Base-by-base conservation (phyloP, 2,329 filamentous ascomycete species). In the Cercospora berteroae region DNA sequence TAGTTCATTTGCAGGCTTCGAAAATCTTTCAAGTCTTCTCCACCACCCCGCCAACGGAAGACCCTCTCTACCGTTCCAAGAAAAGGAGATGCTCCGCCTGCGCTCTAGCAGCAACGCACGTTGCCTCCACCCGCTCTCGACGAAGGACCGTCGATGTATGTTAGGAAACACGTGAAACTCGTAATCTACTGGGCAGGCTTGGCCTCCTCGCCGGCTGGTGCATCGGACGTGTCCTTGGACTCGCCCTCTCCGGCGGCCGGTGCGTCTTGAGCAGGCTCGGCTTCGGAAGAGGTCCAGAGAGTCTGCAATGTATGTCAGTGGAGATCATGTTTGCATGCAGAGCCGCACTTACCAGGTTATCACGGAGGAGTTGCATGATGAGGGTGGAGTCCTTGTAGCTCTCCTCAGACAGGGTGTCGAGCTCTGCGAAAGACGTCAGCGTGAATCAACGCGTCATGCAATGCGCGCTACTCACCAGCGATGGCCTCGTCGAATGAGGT, bases 351-450 rank as follows among this genome's bases (percentile, higher is more conserved):
- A 96, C 93, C 81, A 97, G 81, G 88, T 97, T 97, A 86, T 97
- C 94, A 81, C 94, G 91, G 80, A 97, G 90, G 71, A 97, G 91
- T 87, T 97, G 94, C 94, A 97, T 97, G 85, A 97, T 97, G 78
- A 97, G 89, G 72, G 94, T 97, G 57, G 93, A 96, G 86, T 97
- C 94, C 89, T 96, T 96, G 91, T 97, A 97, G 88, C 92, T 96
- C 88, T 97, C 94, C 89, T 97, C 94, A 81, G 92, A 96, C 75
- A 97, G 86, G 75, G 94, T 97, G 82, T 97, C 94, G 75, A 97
- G 92, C 87, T 97, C 93, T 93, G 79, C 39, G 25, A 31, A 20
- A 27, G 20, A 50, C 5, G 63, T 67, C 62, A 70, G 69, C 44
- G 1, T 67, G 50, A 39, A 60, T 27, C 20, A 12, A 56, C 6